These are phyloP conservation scores for Tolypocladium guangdongense DNA, from an alignment of 2,329 filamentous ascomycete genomes.

Conservation along the genomic window DNA sequence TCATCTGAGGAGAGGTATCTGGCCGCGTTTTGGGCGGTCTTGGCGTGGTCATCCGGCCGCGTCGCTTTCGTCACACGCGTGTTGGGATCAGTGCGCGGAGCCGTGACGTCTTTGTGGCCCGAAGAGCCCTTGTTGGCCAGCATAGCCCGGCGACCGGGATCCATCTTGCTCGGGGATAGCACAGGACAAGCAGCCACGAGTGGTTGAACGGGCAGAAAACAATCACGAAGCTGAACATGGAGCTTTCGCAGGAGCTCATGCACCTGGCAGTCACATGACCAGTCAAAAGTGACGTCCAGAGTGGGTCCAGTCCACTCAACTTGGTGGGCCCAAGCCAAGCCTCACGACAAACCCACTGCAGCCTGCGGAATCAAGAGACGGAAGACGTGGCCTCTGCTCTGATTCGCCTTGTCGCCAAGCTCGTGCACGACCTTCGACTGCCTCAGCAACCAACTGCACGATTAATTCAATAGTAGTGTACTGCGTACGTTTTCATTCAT, in stretches of 20 bases:
- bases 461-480: neutral
- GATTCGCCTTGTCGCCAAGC: too few relatives aligned
- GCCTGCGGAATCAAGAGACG: too few relatives aligned
- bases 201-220: neutral
- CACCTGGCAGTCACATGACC: neutral
- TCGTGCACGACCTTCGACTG: neutral
- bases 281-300: neutral
- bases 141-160: constrained; percentile 44
- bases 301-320: neutral
- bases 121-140: constrained; percentile 34
- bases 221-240: neutral
- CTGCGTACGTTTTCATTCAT: neutral
- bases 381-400: too few relatives aligned
- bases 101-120: constrained; percentile 37
- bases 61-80: constrained; percentile 45
- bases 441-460: neutral
- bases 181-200: neutral
- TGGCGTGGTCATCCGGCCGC: constrained; percentile 15
- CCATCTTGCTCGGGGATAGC: constrained; percentile 26
- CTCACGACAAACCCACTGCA: too few relatives aligned
- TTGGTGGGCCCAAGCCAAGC: too few relatives aligned
- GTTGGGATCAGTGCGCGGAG: constrained; percentile 43
- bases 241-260: neutral
- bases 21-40: constrained; percentile 17
- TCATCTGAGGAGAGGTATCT: constrained; percentile 60